These are phyloP conservation scores for Pluteus cervinus DNA, from an alignment of 768 basidiomycete genomes.

Conservation along the genomic window DNA sequence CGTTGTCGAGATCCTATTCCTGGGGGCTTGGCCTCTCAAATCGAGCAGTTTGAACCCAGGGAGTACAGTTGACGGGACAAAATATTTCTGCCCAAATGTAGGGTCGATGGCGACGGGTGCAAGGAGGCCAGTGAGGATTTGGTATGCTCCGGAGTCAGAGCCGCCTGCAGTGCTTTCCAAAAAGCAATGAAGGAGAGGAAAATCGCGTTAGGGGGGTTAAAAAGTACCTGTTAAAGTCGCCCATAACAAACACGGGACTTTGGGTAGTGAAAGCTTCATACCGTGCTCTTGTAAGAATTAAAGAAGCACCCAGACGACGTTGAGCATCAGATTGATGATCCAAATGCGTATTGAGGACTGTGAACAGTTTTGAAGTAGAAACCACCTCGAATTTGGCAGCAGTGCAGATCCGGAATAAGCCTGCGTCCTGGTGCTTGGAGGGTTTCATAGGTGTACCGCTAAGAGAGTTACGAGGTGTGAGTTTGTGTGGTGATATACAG, in stretches of 20 bases:
- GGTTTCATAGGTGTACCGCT: slow-evolving; percentile 42
- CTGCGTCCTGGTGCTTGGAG: slow-evolving; percentile 45
- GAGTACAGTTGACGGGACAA: slow-evolving; percentile 22
- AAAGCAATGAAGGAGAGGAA: background rate
- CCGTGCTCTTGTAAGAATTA: slow-evolving; percentile 42
- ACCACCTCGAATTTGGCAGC: slow-evolving; percentile 29
- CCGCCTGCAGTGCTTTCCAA: slow-evolving; percentile 40
- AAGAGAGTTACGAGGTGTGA: background rate
- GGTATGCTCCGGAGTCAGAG: slow-evolving; percentile 42
- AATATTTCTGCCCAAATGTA: slow-evolving; percentile 36
- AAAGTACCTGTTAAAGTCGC: slow-evolving; percentile 46
- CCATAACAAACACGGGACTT: slow-evolving; percentile 40
- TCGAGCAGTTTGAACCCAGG: slow-evolving; percentile 40
- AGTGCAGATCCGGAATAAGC: slow-evolving; percentile 44
- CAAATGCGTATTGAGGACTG: slow-evolving; percentile 47
- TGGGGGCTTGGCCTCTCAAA: slow-evolving; percentile 34
- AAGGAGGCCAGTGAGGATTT: slow-evolving; percentile 37
- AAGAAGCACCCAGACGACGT: slow-evolving; percentile 45
- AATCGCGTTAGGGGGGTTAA: background rate
- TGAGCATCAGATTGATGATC: slow-evolving; percentile 50
- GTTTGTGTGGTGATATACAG: background rate
- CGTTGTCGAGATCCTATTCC: slow-evolving; percentile 34
- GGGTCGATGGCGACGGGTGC: slow-evolving; percentile 34
- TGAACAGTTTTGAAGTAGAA: slow-evolving; percentile 20
- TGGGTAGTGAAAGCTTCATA: slow-evolving; percentile 37